Evolutionary conservation across 768 basidiomycete species (phyloP).

Genomic region (Gymnopilus junonius): DNA sequence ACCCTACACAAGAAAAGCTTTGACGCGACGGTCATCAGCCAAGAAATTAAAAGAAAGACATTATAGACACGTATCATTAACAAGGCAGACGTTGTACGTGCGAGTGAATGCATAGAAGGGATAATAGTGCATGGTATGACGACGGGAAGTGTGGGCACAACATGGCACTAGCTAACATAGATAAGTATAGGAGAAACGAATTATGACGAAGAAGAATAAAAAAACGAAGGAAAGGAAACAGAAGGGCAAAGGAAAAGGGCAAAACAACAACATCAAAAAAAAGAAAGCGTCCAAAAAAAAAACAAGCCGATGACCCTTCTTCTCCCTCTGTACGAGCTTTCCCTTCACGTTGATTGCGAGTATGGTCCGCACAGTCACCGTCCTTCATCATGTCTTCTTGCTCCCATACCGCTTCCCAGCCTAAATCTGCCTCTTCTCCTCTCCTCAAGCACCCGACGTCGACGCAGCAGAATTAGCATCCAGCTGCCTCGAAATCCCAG

Average conservation of each 20-base stretch:
- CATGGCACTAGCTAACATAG: neutral
- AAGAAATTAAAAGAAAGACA: neutral
- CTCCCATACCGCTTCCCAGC: constrained; percentile 1
- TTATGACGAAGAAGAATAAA: no score
- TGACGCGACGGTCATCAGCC: no score
- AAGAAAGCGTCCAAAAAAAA: neutral
- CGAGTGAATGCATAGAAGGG: neutral
- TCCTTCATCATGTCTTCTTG: neutral
- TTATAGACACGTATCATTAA: neutral
- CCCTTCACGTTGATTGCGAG: neutral
- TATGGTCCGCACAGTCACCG: neutral
- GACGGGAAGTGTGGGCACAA: neutral
- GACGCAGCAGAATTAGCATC: constrained; percentile 12
- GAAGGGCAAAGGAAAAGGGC: neutral
- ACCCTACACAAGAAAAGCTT: no score
- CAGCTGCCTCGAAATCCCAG: constrained; percentile 22
- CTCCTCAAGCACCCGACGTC: neutral
- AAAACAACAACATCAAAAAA: neutral
- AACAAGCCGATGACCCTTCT: neutral
- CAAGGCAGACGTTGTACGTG: neutral
- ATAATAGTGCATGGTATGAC: constrained; percentile 2
- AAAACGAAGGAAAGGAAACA: neutral
- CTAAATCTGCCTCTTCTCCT: constrained; percentile 2
- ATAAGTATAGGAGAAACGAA: neutral
- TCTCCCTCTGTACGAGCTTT: neutral